phyloP scores from a whole-genome alignment of 176 grass and related monocot genomes.

The Leersia perrieri region DNA sequence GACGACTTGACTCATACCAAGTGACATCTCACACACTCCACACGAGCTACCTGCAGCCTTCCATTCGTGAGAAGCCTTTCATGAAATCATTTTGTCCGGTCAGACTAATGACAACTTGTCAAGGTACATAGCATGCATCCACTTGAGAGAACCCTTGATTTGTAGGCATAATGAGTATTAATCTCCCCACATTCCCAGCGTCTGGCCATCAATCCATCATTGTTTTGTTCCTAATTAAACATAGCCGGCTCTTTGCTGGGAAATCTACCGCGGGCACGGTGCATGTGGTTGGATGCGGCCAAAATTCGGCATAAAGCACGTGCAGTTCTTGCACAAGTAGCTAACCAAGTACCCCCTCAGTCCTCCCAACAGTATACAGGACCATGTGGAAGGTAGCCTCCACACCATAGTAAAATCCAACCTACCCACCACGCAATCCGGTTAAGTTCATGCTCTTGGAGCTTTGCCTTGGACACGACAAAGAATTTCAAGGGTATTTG shows the following conservation, averaged over 20 bases:
- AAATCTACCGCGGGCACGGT: slow-evolving; percentile 10
- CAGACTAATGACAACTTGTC: not conserved
- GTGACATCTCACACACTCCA: not conserved
- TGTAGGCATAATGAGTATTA: not conserved
- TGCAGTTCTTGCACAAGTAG: not conserved
- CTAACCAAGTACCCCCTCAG: not conserved
- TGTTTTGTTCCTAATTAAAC: slow-evolving; percentile 17
- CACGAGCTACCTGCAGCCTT: not conserved
- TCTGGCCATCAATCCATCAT: slow-evolving; percentile 11
- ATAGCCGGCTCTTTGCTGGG: slow-evolving; percentile 21
- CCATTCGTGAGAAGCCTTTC: not conserved
- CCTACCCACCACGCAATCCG: not conserved
- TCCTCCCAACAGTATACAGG: not conserved
- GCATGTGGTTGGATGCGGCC: slow-evolving; percentile 22
- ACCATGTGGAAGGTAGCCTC: slow-evolving; percentile 32
- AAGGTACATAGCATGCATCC: slow-evolving; percentile 15
- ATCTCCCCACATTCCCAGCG: not conserved
- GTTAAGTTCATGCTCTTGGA: slow-evolving; percentile 27
- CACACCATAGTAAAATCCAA: slow-evolving; percentile 18
- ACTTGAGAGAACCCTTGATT: slow-evolving; percentile 22
- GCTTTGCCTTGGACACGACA: not conserved
- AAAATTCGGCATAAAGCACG: slow-evolving; percentile 33
- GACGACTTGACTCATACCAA: not conserved
- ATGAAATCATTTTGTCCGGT: not conserved
- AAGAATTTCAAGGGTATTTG: slow-evolving; percentile 7